Conservation (phyloP, 148 eudicot genomes). For the Camellia japonica region DNA sequence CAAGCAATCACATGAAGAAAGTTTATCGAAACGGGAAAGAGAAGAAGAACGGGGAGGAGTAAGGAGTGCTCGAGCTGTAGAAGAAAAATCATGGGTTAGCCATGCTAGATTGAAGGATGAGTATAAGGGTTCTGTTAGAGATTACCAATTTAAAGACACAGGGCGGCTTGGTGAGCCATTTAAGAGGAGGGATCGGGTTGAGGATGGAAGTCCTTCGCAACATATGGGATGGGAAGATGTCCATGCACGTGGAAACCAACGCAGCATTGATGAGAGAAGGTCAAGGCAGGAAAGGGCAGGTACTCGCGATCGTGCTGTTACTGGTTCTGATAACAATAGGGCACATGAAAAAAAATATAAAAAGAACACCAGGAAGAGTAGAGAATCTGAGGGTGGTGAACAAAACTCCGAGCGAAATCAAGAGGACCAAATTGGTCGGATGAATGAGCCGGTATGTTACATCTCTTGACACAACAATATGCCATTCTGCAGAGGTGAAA, state of each 20-base stretch:
- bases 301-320: constrained; percentile 49
- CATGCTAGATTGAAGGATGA: constrained; percentile 70
- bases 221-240: constrained; percentile 56
- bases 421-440: constrained; percentile 52
- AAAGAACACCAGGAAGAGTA: constrained; percentile 54
- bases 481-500: background rate
- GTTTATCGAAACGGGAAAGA: constrained; percentile 61
- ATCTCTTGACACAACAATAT: constrained; percentile 17
- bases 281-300: constrained; percentile 66
- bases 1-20: constrained; percentile 59
- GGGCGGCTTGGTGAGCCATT: constrained; percentile 59
- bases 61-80: constrained; percentile 42
- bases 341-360: constrained; percentile 57
- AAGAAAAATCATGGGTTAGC: constrained; percentile 58
- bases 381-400: constrained; percentile 58
- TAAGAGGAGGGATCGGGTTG: constrained; percentile 65
- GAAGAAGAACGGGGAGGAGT: constrained; percentile 52
- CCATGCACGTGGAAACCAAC: constrained; percentile 50
- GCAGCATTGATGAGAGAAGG: constrained; percentile 60
- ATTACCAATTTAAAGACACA: constrained; percentile 39
- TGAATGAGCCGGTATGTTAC: constrained; percentile 77
- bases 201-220: constrained; percentile 38
- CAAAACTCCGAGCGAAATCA: constrained; percentile 59
- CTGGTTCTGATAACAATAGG: constrained; percentile 55
- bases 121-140: constrained; percentile 60